These are phyloP conservation scores for Tausonia pullulans DNA, from an alignment of 1,284 basidiomycete species.

Conservation along the genomic window DNA sequence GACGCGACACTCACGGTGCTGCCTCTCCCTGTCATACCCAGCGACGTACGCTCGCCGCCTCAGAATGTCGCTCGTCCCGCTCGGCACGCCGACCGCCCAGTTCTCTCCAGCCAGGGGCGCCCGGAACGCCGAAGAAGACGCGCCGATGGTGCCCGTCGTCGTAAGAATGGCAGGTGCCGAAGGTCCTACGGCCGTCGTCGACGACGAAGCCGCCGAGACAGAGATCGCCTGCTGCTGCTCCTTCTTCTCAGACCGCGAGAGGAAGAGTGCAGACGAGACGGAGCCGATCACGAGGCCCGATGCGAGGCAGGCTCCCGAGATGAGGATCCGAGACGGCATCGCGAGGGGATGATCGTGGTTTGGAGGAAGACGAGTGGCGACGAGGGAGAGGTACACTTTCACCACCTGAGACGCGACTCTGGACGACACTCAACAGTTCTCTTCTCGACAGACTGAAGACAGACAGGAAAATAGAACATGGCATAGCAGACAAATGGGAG, in stretches of 20 bases:
- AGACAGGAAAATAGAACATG: neutral
- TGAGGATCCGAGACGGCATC: neutral
- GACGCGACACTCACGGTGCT: slow-evolving; percentile 46
- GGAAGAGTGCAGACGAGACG: slow-evolving; percentile 2
- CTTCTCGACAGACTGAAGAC: neutral
- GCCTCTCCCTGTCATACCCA: slow-evolving; percentile 77
- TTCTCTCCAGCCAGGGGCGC: slow-evolving; percentile 2
- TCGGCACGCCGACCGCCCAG: slow-evolving; percentile 5
- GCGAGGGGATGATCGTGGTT: neutral
- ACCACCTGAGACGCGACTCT: no score
- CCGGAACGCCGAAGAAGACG: neutral
- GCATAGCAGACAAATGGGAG: neutral
- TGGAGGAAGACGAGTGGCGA: no score
- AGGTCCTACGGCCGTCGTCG: neutral
- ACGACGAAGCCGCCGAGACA: neutral
- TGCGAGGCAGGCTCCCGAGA: neutral
- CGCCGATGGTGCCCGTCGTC: neutral
- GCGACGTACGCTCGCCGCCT: slow-evolving; percentile 37
- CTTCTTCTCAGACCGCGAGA: neutral
- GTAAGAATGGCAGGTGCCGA: neutral
- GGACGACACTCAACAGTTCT: no score
- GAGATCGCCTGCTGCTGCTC: neutral
- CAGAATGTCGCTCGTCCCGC: no score
- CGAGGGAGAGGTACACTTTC: no score
- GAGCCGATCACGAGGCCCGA: slow-evolving; percentile 7